A percentile compares a stretch with the other conserved stretches of the same genome.
phyloP scores from a whole-genome alignment of 805 yeast species.

The Monosporozyma unispora region DNA sequence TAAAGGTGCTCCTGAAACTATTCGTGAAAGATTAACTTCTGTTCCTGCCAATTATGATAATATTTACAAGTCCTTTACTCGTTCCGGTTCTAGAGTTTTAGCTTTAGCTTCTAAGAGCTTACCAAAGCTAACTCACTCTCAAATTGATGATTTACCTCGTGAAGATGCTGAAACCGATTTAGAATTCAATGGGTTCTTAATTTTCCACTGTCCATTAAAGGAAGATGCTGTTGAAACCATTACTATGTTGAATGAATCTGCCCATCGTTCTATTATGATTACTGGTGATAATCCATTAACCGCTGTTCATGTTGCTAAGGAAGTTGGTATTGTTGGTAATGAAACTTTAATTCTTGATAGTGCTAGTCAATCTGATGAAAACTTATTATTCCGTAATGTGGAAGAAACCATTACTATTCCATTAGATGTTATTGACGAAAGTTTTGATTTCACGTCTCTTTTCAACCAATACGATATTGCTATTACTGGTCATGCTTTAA shows the following conservation, averaged over 20 bases:
- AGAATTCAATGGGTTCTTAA: slow-evolving; percentile 82
- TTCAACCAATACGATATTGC: slow-evolving; percentile 75
- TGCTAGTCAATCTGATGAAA: slow-evolving; percentile 59
- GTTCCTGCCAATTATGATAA: slow-evolving; percentile 79
- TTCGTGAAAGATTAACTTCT: slow-evolving; percentile 59
- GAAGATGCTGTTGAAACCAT: slow-evolving; percentile 86
- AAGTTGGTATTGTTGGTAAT: slow-evolving; percentile 78
- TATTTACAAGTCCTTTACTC: slow-evolving; percentile 79
- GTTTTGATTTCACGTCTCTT: slow-evolving; percentile 33
- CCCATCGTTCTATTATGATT: slow-evolving; percentile 94
- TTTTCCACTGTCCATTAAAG: slow-evolving; percentile 96
- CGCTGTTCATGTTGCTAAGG: slow-evolving; percentile 95
- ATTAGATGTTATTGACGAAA: slow-evolving; percentile 44
- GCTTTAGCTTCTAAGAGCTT: slow-evolving; percentile 84
- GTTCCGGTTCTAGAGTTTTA: slow-evolving; percentile 92
- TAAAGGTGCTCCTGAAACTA: slow-evolving; percentile 98
- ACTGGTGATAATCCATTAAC: slow-evolving; percentile 98
- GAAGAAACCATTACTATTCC: slow-evolving; percentile 67
- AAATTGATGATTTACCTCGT: slow-evolving; percentile 56
- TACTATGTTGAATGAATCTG: slow-evolving; percentile 85
- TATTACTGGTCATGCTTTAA: slow-evolving; percentile 85
- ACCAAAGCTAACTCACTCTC: slow-evolving; percentile 40
- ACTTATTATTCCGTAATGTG: slow-evolving; percentile 77
- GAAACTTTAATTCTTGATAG: slow-evolving; percentile 80
- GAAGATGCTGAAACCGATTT: slow-evolving; percentile 67